Evolutionary conservation across 768 basidiomycete genomes (phyloP), one percentile per base, ranked within the genome.

Genomic region (Amanita exitialis): DNA sequence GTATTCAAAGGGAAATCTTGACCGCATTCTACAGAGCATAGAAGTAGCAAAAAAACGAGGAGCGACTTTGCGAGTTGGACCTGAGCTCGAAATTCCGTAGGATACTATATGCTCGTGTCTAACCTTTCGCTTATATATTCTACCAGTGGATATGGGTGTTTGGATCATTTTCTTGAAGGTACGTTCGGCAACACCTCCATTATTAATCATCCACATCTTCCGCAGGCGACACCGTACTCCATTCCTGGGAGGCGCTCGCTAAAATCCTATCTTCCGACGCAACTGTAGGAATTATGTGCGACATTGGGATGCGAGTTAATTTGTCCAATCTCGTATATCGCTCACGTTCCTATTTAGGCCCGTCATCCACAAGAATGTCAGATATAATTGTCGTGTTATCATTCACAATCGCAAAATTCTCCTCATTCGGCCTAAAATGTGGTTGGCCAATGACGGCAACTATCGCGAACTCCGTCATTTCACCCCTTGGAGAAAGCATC

Each of bases 91-190:
- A 69, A 92, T 99, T 55, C 86, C 95, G 86, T 93, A 44, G 44
- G 69, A 62, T 53, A 38, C n/a, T 34, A 8, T 21, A 52, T 23
- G 10, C 25, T 10, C 6, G 8, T 13, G 20, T 44, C 18, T 30
- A 13, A 7, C 44, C 30, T 50, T 7, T 50, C 16, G 9, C 20
- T 21, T 6, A 45, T 20, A 7, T 34, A 28, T 47, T 25, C 27
- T 5, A 13, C 16, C 59, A 94, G 91, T 20, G 96, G 95, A 3
- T 99, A 98, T 69, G 96, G 96, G 3, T 99, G 96, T 66, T 75
- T 92, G 47, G 96, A 99, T 62, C 95, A 98, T 60, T 99, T 98
- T 63, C 74, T 98, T 0, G 96, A 99, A 73, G 95, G 95, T 90
- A 36, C 3, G 16, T 28, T 8, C 34, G 13, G 21, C 42, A 8